Percentiles rank a stretch among this genome's conserved stretches.
Evolutionary conservation across 495 filamentous ascomycete species (phyloP).

Genomic region (Amorphotheca resinae): DNA sequence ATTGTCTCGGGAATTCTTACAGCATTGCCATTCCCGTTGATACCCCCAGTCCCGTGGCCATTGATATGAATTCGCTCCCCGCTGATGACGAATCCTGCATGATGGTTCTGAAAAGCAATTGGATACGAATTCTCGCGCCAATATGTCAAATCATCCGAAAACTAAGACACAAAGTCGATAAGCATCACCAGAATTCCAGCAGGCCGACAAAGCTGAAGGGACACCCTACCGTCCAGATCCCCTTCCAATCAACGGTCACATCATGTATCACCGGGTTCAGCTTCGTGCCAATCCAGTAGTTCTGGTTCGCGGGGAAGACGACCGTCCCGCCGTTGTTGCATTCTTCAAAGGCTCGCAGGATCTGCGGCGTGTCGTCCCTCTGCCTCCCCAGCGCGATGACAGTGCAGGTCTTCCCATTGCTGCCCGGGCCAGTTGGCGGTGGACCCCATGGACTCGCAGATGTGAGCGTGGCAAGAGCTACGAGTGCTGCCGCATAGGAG

Average conservation of each 20-base stretch:
- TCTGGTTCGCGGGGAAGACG: slow-evolving; percentile 37
- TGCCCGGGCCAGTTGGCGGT: slow-evolving; percentile 2
- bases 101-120: slow-evolving; percentile 44
- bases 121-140: slow-evolving; percentile 44
- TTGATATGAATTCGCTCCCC: slow-evolving; percentile 37
- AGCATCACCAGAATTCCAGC: no score
- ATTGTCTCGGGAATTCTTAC: not conserved
- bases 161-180: slow-evolving; percentile 19
- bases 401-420: slow-evolving; percentile 17
- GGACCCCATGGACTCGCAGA: slow-evolving; percentile 3
- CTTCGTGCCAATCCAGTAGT: slow-evolving; percentile 36
- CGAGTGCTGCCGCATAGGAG: not conserved
- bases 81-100: slow-evolving; percentile 38
- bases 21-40: slow-evolving; percentile 38
- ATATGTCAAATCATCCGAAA: slow-evolving; percentile 39
- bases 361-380: slow-evolving; percentile 37
- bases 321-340: slow-evolving; percentile 39
- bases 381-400: slow-evolving; percentile 8
- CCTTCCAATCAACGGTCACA: slow-evolving; percentile 35
- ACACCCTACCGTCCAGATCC: slow-evolving; percentile 34
- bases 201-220: no score
- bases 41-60: slow-evolving; percentile 38
- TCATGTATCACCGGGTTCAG: slow-evolving; percentile 36
- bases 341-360: slow-evolving; percentile 34
- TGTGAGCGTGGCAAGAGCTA: not conserved